These are phyloP conservation scores for Blastocystis sp. DNA, from an alignment of 352 stramenopile genomes.

Conservation along the genomic window DNA sequence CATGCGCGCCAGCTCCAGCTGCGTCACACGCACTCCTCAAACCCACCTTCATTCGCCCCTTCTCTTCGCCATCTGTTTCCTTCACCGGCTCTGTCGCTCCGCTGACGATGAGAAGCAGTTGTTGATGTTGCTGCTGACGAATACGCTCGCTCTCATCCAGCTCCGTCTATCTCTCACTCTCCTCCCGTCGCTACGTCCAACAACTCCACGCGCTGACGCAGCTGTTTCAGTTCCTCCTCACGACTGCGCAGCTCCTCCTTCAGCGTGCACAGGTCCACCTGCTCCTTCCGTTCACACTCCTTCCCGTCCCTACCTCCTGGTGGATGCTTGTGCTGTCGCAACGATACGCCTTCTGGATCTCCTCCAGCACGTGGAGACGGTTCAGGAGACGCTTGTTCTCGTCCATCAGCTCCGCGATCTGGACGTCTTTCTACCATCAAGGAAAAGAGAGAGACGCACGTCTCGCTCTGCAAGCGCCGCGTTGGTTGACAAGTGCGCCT, in stretches of 20 bases:
- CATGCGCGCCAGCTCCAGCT: background rate
- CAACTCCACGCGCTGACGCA: background rate
- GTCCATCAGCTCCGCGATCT: background rate
- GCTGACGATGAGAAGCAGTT: background rate
- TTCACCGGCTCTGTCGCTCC: background rate
- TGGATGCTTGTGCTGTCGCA: background rate
- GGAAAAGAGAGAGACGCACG: background rate
- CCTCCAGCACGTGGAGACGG: background rate
- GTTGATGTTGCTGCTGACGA: conserved; percentile 28
- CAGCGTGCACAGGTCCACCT: background rate
- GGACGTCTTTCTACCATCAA: background rate
- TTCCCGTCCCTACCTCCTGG: background rate
- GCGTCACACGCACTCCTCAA: background rate
- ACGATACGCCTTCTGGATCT: background rate
- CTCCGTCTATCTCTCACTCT: background rate
- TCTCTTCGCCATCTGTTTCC: background rate
- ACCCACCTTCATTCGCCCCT: background rate
- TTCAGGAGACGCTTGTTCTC: background rate
- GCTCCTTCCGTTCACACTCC: background rate
- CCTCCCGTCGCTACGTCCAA: background rate
- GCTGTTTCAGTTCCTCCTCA: background rate
- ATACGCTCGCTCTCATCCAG: conserved; percentile 22
- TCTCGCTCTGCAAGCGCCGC: background rate
- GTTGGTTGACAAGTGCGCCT: background rate
- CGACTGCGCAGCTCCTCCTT: background rate